phyloP scores from a whole-genome alignment of 805 yeast species.

The Pichia thaimueangensis region DNA sequence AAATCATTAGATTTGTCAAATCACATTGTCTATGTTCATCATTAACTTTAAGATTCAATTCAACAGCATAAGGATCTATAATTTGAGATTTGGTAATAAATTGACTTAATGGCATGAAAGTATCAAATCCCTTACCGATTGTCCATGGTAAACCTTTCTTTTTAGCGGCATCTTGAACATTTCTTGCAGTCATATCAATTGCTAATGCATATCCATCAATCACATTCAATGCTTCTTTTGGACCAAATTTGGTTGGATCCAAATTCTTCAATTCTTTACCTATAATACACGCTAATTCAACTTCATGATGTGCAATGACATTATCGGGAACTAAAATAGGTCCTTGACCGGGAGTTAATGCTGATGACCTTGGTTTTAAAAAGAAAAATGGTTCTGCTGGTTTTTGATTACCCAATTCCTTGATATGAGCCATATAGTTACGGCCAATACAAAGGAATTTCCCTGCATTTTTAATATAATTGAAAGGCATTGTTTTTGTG shows the following conservation, averaged over 20 bases:
- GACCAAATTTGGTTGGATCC: conserved; percentile 47
- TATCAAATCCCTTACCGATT: conserved; percentile 94
- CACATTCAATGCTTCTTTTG: conserved; percentile 64
- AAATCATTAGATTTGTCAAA: conserved; percentile 75
- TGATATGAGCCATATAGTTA: conserved; percentile 93
- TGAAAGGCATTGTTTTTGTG: conserved; percentile 32
- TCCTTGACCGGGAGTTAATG: conserved; percentile 60
- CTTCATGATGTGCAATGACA: conserved; percentile 80
- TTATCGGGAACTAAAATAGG: conserved; percentile 82
- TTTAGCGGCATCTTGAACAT: conserved; percentile 93
- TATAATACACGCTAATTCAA: conserved; percentile 79
- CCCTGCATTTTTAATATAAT: conserved; percentile 54
- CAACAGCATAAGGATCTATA: conserved; percentile 68
- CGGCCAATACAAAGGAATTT: conserved; percentile 94
- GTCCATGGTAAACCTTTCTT: conserved; percentile 95
- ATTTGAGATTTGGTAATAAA: conserved; percentile 62
- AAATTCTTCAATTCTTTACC: conserved; percentile 58
- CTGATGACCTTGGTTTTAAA: conserved; percentile 79
- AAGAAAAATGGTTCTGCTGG: conserved; percentile 92
- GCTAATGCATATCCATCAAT: conserved; percentile 87
- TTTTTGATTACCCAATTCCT: conserved; percentile 73
- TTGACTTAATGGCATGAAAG: conserved; percentile 82
- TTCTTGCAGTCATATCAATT: conserved; percentile 91
- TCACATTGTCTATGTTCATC: conserved; percentile 68
- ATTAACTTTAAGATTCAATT: conserved; percentile 60